A percentile compares a stretch with the other conserved stretches of the same genome.
Evolutionary conservation across 2,329 filamentous ascomycete genomes (phyloP).

Genomic region (Cercospora brassicicola): DNA sequence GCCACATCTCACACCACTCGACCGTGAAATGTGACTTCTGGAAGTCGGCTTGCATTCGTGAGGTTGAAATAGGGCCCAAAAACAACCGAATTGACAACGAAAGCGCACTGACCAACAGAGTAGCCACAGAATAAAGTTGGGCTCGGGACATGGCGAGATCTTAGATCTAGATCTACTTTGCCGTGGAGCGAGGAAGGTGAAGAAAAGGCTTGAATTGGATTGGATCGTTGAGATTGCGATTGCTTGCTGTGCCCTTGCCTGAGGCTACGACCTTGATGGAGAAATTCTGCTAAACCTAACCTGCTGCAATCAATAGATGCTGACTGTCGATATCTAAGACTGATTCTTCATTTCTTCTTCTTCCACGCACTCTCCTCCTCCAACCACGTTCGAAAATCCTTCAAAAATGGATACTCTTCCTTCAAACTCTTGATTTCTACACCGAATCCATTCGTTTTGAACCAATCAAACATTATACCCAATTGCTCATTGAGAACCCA

Average conservation of each 20-base stretch:
- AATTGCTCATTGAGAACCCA: constrained; percentile 42
- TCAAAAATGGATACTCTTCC: constrained; percentile 48
- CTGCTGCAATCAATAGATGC: too few species aligned
- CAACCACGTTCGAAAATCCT: constrained; percentile 52
- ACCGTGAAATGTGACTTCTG: too few species aligned
- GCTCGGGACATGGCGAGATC: neutral
- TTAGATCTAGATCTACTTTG: neutral
- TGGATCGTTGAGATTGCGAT: neutral
- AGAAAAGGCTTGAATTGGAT: neutral
- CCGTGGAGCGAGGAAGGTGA: neutral
- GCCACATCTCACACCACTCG: too few species aligned
- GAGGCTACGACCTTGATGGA: neutral
- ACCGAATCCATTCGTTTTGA: constrained; percentile 49
- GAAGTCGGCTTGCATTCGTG: neutral
- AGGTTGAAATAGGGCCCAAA: neutral
- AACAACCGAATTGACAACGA: neutral
- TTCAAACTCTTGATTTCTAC: constrained; percentile 48
- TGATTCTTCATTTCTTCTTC: constrained; percentile 6
- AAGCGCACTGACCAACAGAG: neutral
- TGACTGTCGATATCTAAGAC: neutral
- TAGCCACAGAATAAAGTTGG: neutral
- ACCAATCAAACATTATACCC: constrained; percentile 48
- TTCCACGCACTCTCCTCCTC: constrained; percentile 49
- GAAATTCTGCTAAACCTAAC: neutral
- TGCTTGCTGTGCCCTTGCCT: neutral